These are phyloP conservation scores for Cadophora gregata DNA, from an alignment of 2,329 filamentous ascomycete species.

Conservation along the genomic window DNA sequence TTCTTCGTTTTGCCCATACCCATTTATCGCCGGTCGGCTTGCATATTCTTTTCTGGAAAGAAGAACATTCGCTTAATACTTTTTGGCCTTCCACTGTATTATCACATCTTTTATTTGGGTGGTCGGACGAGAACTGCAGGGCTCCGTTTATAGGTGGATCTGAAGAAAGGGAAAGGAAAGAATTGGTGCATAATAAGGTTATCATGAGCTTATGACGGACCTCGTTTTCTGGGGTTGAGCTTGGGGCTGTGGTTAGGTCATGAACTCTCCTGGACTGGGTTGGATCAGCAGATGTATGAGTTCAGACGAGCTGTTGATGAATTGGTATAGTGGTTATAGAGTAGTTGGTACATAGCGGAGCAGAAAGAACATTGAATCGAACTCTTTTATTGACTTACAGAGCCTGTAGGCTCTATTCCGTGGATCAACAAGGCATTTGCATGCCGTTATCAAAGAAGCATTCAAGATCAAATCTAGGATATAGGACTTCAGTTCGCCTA, in stretches of 20 bases:
- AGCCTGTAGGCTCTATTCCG: neutral
- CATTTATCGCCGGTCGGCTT: conserved; percentile 30
- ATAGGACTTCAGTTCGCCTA: no score
- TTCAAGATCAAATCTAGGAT: neutral
- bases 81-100: conserved; percentile 24
- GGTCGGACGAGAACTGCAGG: neutral
- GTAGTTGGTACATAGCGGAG: conserved; percentile 4
- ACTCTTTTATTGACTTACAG: neutral
- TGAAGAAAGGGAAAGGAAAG: neutral
- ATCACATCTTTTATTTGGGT: conserved; percentile 5
- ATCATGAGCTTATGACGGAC: conserved; percentile 34
- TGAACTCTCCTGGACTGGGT: conserved; percentile 7
- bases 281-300: conserved; percentile 19
- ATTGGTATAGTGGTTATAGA: conserved; percentile 1
- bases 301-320: conserved; percentile 15
- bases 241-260: neutral
- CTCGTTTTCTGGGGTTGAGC: neutral
- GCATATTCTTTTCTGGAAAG: conserved; percentile 25
- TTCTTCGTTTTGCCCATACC: conserved; percentile 35
- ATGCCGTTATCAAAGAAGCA: neutral
- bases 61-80: conserved; percentile 27
- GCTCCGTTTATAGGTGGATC: neutral
- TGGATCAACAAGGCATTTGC: no score
- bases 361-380: neutral
- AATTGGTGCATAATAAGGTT: conserved; percentile 35